phyloP scores from a whole-genome alignment of 331 rosid species.

The Quercus phellos region DNA sequence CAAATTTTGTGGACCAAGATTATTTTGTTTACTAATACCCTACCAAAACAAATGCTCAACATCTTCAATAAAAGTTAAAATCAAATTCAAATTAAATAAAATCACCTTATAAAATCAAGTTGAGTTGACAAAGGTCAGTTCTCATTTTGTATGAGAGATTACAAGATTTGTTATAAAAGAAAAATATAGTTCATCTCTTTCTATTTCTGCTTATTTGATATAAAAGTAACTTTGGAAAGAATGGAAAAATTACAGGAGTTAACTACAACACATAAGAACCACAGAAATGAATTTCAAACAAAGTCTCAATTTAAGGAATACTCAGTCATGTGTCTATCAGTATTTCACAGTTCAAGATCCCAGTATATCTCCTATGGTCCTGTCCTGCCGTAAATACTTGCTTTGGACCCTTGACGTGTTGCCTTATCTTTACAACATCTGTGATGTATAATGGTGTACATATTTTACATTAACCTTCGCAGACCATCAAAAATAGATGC shows the following conservation, averaged over 20 bases:
- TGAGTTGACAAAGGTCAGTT: background rate
- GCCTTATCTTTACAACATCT: constrained; percentile 15
- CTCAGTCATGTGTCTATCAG: background rate
- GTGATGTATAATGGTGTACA: constrained; percentile 8
- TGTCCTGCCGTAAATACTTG: background rate
- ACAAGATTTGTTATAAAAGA: background rate
- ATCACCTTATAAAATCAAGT: background rate
- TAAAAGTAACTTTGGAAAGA: background rate
- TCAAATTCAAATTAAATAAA: background rate
- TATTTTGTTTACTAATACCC: no score
- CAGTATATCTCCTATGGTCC: background rate
- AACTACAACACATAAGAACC: background rate
- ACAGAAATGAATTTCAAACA: background rate
- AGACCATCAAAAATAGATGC: background rate
- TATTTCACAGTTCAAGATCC: background rate
- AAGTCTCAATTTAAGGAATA: background rate
- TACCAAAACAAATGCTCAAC: background rate
- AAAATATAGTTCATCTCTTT: background rate
- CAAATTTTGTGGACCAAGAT: no score
- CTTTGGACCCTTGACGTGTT: background rate
- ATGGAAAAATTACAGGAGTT: background rate
- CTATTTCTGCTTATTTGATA: background rate
- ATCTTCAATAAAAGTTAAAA: background rate
- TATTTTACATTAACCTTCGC: constrained; percentile 10
- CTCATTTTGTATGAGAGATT: background rate